phyloP scores from a whole-genome alignment of 805 yeast genomes.

The Wickerhamomyces alni region DNA sequence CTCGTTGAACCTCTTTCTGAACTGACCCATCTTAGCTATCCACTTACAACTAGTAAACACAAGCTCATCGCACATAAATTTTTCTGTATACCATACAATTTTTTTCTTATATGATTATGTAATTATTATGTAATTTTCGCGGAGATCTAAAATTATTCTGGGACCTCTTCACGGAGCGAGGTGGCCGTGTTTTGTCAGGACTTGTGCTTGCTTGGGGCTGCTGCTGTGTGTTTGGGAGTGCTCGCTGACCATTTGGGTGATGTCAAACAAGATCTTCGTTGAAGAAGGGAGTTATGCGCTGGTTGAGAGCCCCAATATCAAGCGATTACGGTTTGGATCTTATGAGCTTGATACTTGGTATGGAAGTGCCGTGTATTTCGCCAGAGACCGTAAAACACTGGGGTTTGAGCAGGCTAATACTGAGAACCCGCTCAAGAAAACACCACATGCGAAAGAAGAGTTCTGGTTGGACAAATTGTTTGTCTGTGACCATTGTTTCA shows the following conservation, averaged over 20 bases:
- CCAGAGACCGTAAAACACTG: slow-evolving; percentile 36
- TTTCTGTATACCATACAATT: background rate
- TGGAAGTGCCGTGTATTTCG: slow-evolving; percentile 76
- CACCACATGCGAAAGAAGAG: slow-evolving; percentile 14
- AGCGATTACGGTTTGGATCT: slow-evolving; percentile 60
- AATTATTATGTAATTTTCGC: too few species aligned
- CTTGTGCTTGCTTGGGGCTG: too few species aligned
- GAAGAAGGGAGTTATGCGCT: slow-evolving; percentile 53
- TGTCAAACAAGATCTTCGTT: slow-evolving; percentile 21
- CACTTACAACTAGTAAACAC: background rate
- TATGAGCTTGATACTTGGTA: slow-evolving; percentile 78
- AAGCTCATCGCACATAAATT: background rate
- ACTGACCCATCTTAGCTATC: slow-evolving; percentile 59
- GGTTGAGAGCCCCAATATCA: slow-evolving; percentile 56
- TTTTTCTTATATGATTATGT: too few species aligned
- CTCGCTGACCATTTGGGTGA: too few species aligned
- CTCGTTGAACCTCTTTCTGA: slow-evolving; percentile 74
- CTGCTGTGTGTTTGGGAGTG: too few species aligned
- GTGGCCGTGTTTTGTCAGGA: too few species aligned
- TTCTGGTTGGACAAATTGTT: slow-evolving; percentile 56
- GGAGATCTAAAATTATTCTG: too few species aligned
- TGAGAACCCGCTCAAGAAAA: slow-evolving; percentile 9
- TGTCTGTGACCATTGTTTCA: slow-evolving; percentile 82
- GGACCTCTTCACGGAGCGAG: too few species aligned
- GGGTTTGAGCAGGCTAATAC: slow-evolving; percentile 33